Base-by-base conservation (phyloP, 441 rosid genomes). In the Corymbia citriodora region DNA sequence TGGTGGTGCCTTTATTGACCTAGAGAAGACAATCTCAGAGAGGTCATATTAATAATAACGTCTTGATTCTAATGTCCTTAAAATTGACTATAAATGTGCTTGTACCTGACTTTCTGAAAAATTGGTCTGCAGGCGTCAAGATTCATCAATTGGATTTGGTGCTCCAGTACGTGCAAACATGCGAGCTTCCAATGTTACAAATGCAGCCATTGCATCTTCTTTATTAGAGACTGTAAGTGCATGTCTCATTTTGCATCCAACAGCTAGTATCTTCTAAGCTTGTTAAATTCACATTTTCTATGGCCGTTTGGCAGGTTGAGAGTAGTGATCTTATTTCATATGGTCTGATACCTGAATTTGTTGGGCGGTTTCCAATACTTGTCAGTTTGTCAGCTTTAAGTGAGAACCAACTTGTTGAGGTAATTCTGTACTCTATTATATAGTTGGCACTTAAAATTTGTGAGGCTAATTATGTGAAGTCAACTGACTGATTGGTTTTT, bases 271-370 rank as follows among this genome's bases (percentile, higher is more conserved):
- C 85, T 79, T 45, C 52, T 27, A 23, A 79, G 85, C 52, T 79
- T 12, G 52, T 79, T 79, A 79, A 40, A 21, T 40, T 74, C 52
- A 45, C 52, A 25, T 79, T 45, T 8, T 45, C 85, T 79, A 25
- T 48, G 52, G 85, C 52, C 93, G 65, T 81, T 90, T 91, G 92
- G 87, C 96, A 98, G 99, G 99, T 96, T 88, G 99, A 98, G 93
- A 97, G 99, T 93, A 94, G 99, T 55, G 99, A 98, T 94, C 96
- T 98, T 89, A 94, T 98, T 87, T 94, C 99, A 48, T 98, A 97
- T 92, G 99, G 99, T 89, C 94, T 97, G 91, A 98, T 97, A 94
- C 99, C 99, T 68, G 99, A 98, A 93, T 98, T 98, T 92, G 99
- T 98, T 88, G 99, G 99, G 94, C 93, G 99, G 91, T 98, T 98